These are phyloP conservation scores for Leccinum longicurvipes DNA, from an alignment of 768 basidiomycete species.

Conservation along the genomic window DNA sequence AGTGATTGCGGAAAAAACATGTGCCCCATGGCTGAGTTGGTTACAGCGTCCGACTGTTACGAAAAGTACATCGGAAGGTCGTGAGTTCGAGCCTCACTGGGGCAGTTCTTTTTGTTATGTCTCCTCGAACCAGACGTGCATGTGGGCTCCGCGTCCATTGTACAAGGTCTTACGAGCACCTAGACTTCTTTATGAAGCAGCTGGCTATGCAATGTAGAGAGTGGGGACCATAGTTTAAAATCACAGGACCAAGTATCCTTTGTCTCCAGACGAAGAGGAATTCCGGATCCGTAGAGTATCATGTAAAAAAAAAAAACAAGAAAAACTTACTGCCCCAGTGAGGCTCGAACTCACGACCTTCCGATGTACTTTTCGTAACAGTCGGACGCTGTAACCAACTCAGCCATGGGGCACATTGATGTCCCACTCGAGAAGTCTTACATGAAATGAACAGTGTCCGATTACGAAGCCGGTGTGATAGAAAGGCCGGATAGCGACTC, in stretches of 20 bases:
- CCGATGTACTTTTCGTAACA: conserved; percentile 51
- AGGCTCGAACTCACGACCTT: conserved; percentile 72
- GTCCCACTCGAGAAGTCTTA: not conserved
- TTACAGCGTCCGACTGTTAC: conserved; percentile 77
- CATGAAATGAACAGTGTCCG: not conserved
- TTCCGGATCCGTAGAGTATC: too few species aligned
- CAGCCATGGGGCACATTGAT: conserved; percentile 61
- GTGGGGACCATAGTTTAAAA: too few species aligned
- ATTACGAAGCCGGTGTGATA: too few species aligned
- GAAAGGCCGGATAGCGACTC: not conserved
- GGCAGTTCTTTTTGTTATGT: conserved; percentile 33
- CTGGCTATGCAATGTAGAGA: too few species aligned
- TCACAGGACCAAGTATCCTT: too few species aligned
- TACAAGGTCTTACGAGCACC: too few species aligned
- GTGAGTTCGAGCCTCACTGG: conserved; percentile 68
- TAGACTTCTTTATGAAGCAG: too few species aligned
- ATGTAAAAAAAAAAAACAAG: too few species aligned
- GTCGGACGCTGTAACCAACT: conserved; percentile 80
- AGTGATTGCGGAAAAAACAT: not conserved
- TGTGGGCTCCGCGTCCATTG: too few species aligned
- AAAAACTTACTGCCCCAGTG: conserved; percentile 47
- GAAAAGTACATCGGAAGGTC: conserved; percentile 51
- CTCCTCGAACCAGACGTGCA: not conserved
- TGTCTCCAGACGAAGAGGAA: too few species aligned
- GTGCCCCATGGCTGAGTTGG: conserved; percentile 76